A percentile compares a stretch with the other conserved stretches of the same genome.
These are phyloP conservation scores for Holtermanniella nyarrowii DNA, from an alignment of 768 basidiomycete genomes.

Conservation along the genomic window DNA sequence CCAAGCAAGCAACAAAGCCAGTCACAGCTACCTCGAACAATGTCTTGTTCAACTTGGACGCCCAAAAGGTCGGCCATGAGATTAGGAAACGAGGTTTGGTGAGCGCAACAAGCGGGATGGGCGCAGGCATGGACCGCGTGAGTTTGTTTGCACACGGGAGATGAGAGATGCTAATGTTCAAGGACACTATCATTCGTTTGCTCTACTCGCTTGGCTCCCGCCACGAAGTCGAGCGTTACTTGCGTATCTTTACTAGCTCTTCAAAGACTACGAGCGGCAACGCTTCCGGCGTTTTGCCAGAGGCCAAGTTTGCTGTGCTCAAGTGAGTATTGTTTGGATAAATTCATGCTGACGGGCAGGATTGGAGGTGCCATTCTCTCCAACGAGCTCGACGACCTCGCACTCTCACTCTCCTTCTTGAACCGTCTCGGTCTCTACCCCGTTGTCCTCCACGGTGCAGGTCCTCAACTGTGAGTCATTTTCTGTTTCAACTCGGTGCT, in stretches of 20 bases:
- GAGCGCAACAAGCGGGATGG: conserved; percentile 16
- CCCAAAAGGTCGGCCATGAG: conserved; percentile 31
- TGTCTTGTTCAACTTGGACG: conserved; percentile 36
- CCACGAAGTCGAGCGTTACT: conserved; percentile 94
- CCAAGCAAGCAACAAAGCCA: conserved; percentile 14
- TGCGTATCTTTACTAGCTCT: conserved; percentile 93
- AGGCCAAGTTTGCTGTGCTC: conserved; percentile 90
- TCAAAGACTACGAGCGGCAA: conserved; percentile 52
- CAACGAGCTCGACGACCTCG: conserved; percentile 82
- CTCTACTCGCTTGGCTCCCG: conserved; percentile 95
- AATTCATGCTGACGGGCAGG: conserved; percentile 18
- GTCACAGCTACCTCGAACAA: conserved; percentile 12
- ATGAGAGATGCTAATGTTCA: not conserved
- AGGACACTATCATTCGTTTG: conserved; percentile 96
- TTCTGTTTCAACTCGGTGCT: conserved; percentile 1
- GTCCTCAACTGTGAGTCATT: conserved; percentile 55
- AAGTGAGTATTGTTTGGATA: conserved; percentile 46
- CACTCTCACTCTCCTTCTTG: conserved; percentile 88
- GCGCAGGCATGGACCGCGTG: conserved; percentile 39
- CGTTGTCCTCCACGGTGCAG: conserved; percentile 90
- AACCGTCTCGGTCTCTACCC: conserved; percentile 97
- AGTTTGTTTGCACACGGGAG: conserved; percentile 3
- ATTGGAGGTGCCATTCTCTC: conserved; percentile 87
- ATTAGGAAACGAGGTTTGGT: conserved; percentile 35
- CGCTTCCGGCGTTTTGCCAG: conserved; percentile 36